phyloP scores from a whole-genome alignment of 2,329 filamentous ascomycete genomes.

The Xylaria multiplex region DNA sequence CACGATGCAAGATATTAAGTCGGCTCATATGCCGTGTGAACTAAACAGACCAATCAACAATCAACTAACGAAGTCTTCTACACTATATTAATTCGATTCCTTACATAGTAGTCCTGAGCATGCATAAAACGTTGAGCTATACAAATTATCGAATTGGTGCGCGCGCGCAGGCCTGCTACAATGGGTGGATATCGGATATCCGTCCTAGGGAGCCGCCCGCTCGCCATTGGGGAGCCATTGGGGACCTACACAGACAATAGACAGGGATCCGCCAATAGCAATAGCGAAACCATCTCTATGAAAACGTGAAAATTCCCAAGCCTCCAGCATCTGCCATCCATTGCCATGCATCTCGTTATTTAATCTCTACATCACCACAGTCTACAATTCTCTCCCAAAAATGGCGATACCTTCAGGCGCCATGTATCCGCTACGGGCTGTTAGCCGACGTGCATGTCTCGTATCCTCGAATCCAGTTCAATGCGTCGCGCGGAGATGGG shows the following conservation, averaged over 20 bases:
- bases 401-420: slow-evolving; percentile 41
- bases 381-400: neutral
- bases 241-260: no score
- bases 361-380: slow-evolving; percentile 25
- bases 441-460: slow-evolving; percentile 23
- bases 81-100: no score
- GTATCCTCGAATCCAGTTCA: slow-evolving; percentile 4
- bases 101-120: no score
- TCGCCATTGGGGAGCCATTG: no score
- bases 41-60: neutral
- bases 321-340: neutral
- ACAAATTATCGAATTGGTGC: no score
- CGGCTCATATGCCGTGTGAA: neutral
- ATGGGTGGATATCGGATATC: no score
- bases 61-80: neutral
- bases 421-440: slow-evolving; percentile 41
- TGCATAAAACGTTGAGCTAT: no score
- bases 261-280: slow-evolving; percentile 6
- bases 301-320: neutral
- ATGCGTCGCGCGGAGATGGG: slow-evolving; percentile 23
- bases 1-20: neutral
- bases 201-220: no score
- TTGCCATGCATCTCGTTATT: neutral
- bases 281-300: slow-evolving; percentile 8
- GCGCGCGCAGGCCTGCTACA: no score